Evolutionary conservation across 306 rosid species (phyloP), one percentile per base, ranked within the genome.

Genomic region (Quercus dentata): DNA sequence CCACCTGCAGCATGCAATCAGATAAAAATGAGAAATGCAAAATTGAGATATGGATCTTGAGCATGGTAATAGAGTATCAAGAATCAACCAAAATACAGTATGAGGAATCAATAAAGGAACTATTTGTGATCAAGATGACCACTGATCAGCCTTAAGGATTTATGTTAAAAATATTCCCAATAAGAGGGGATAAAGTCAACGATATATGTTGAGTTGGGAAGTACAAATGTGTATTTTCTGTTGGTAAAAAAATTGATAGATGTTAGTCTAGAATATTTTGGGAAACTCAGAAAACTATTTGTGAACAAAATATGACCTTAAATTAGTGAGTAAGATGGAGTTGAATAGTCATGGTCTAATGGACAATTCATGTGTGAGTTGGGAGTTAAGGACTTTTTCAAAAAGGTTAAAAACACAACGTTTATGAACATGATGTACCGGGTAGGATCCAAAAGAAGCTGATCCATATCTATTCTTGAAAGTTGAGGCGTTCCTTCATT

Each of bases 391-490:
- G 49, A 65, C 21, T 46, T 25, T 28, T 38, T 70, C 33, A 44
- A 27, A 12, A 56, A 55, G 25, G 2, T 18, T 59, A n/a, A 30
- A 13, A 9, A 19, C 2, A 61, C 21, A 82, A 74, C 59, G 56
- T 81, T 52, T 27, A 84, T 76, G 76, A 72, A 46, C 31, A 64
- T 51, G 67, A 28, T 35, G 64, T 90, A 94, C 98, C 97, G 71
- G 79, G 77, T 76, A 41, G 91, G 91, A 74, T 89, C 92, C 65
- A 73, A 61, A 56, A 80, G 74, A 76, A 83, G 74, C 67, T 83
- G 78, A 74, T 91, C 94, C 28, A 23, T 28, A 59, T 90, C 90
- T 12, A 78, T 80, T 64, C 75, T 87, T 18, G 94, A 89, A 75
- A 83, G 87, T 21, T 74, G 75, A 56, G 89, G 84, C 27, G 65